Evolutionary conservation across 2,329 filamentous ascomycete genomes (phyloP), one percentile per base, ranked within the genome.

Genomic region (Aspergillus sp.): DNA sequence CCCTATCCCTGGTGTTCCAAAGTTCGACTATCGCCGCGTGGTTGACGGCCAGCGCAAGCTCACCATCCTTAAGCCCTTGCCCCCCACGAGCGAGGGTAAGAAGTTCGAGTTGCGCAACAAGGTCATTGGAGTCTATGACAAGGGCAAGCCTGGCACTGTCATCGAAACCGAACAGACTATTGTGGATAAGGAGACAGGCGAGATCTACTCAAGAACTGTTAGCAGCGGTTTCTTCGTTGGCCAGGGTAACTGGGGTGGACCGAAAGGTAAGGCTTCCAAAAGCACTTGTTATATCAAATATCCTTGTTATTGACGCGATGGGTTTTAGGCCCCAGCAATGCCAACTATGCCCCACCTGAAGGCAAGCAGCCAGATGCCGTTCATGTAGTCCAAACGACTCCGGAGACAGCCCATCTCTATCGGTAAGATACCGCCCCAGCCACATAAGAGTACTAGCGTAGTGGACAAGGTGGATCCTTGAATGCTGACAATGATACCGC

Each of bases 61-160:
- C 64, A 84, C 88, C 59, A 89, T 95, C 77, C 78, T 90, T 75
- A 91, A 91, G 78, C 86, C 88, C 7, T 82, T 96, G 4, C 92
- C 92, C 11, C 78, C 88, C 0, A 85, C 85, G 6, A 92, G 88
- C 41, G 87, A 82, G 10, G 91, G 91, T 62, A 82, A 82, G 65
- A 86, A 84, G 64, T 95, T 96, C 75, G 89, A 95, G 81, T 79
- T 90, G 64, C 85, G 90, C 68, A 87, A 83, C 70, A 92, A 89
- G 73, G 90, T 96, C 23, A 76, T 96, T 19, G 92, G 91, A 54
- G 90, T 96, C 39, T 96, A 95, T 76, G 92, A 96, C 80, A 96
- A 96, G 82, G 92, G 92, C 70, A 90, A 90, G 67, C 86, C 91
- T 0, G 90, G 90, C 59, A 90, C 88, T 8, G 91, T 96, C 2